Conservation (phyloP, 1,284 basidiomycete genomes). For the Puccinia coronata region DNA sequence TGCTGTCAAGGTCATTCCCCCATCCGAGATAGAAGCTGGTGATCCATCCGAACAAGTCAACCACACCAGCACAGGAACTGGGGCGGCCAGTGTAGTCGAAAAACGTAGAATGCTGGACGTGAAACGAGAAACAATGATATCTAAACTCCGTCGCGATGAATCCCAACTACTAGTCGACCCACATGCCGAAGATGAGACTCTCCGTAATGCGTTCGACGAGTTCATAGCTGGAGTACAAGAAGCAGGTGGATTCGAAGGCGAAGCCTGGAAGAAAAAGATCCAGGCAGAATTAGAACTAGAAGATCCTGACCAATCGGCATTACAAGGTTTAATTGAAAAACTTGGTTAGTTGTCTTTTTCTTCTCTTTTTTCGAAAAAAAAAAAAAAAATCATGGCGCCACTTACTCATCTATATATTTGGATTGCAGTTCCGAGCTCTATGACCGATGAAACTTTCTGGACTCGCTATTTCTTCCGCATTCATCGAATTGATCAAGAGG, state of each 20-base stretch:
- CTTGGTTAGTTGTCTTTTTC: conserved; percentile 13
- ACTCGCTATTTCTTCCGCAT: conserved; percentile 28
- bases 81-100: neutral
- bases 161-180: conserved; percentile 11
- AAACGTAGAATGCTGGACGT: conserved; percentile 14
- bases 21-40: neutral
- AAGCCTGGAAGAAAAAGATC: conserved; percentile 33
- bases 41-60: neutral
- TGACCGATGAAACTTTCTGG: conserved; percentile 26
- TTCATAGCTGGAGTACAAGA: neutral
- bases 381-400: no score
- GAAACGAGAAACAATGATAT: conserved; percentile 27
- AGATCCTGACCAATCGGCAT: neutral
- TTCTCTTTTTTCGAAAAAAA: no score
- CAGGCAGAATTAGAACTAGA: neutral
- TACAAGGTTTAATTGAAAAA: conserved; percentile 14
- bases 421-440: conserved; percentile 9
- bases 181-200: neutral
- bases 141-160: conserved; percentile 24
- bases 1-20: conserved; percentile 43
- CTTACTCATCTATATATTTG: no score
- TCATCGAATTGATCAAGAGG: conserved; percentile 44
- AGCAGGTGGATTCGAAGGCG: conserved; percentile 33
- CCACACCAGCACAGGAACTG: neutral
- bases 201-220: neutral